phyloP scores from a whole-genome alignment of 306 rosid species.

The Ammopiptanthus mongolicus region DNA sequence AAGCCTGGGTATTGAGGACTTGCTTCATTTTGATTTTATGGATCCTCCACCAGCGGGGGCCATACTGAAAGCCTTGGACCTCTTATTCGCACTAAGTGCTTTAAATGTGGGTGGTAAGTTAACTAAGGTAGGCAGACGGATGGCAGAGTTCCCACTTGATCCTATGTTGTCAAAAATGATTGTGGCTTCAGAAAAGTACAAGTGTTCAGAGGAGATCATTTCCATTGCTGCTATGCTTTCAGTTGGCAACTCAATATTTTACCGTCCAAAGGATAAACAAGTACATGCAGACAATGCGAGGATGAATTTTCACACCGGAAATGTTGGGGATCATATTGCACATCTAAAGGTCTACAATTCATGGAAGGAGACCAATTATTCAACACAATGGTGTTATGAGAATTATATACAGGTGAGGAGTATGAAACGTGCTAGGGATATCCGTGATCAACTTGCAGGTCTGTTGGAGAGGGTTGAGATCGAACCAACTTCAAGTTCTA shows the following conservation, averaged over 20 bases:
- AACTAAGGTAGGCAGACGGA: slow-evolving; percentile 84
- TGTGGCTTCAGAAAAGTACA: slow-evolving; percentile 84
- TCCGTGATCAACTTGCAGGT: slow-evolving; percentile 93
- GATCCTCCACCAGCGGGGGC: slow-evolving; percentile 98
- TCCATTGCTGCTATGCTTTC: slow-evolving; percentile 93
- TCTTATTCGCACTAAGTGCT: slow-evolving; percentile 81
- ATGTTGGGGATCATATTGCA: slow-evolving; percentile 90
- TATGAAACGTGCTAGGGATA: slow-evolving; percentile 94
- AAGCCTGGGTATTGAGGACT: slow-evolving; percentile 87
- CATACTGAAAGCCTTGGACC: slow-evolving; percentile 80
- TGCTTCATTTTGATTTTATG: slow-evolving; percentile 85
- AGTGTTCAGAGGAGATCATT: slow-evolving; percentile 82
- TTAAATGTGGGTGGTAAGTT: slow-evolving; percentile 79
- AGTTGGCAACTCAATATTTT: slow-evolving; percentile 84
- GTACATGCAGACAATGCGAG: slow-evolving; percentile 96
- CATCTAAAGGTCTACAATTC: slow-evolving; percentile 82
- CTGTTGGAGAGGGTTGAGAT: slow-evolving; percentile 92
- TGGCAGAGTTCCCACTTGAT: slow-evolving; percentile 98
- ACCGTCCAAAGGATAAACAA: slow-evolving; percentile 99
- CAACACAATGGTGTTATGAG: slow-evolving; percentile 96
- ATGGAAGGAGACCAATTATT: slow-evolving; percentile 95
- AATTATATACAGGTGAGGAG: slow-evolving; percentile 97
- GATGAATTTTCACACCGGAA: slow-evolving; percentile 85
- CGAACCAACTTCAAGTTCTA: slow-evolving; percentile 53
- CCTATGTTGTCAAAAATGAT: slow-evolving; percentile 91